phyloP scores from a whole-genome alignment of 768 basidiomycete genomes.

The Auricularia cornea region DNA sequence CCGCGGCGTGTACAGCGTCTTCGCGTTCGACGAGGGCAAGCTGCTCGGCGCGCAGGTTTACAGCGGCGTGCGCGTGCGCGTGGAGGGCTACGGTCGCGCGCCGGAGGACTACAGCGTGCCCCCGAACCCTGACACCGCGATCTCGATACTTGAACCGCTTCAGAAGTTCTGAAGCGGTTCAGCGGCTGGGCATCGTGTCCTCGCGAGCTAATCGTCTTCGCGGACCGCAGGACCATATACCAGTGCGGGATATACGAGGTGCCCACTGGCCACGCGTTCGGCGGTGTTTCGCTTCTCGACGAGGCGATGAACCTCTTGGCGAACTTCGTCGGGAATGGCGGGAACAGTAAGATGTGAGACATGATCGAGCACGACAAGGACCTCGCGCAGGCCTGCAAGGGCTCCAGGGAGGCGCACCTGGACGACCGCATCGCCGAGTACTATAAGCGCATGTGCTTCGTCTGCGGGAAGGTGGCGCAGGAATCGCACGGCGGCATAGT shows the following conservation, averaged over 20 bases:
- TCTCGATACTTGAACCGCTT: too few relatives aligned
- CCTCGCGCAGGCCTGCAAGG: background rate
- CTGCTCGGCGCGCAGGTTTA: slow-evolving; percentile 27
- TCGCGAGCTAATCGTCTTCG: slow-evolving; percentile 6
- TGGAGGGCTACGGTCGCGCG: slow-evolving; percentile 11
- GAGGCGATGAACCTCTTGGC: slow-evolving; percentile 32
- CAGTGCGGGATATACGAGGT: slow-evolving; percentile 11
- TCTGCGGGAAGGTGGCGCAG: too few relatives aligned
- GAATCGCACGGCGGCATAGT: too few relatives aligned
- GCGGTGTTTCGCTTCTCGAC: slow-evolving; percentile 19
- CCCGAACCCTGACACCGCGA: background rate
- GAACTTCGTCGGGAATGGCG: slow-evolving; percentile 31
- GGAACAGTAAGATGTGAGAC: slow-evolving; percentile 28
- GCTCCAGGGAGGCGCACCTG: too few relatives aligned
- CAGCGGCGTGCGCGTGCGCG: slow-evolving; percentile 16
- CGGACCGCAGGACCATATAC: slow-evolving; percentile 9
- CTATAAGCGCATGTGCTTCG: too few relatives aligned
- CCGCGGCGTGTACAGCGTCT: slow-evolving; percentile 22
- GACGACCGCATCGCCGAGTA: too few relatives aligned
- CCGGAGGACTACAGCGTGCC: background rate
- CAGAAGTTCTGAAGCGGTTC: slow-evolving; percentile 7
- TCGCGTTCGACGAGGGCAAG: slow-evolving; percentile 18
- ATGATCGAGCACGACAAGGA: slow-evolving; percentile 11
- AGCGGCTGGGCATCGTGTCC: slow-evolving; percentile 7
- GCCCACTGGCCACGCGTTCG: slow-evolving; percentile 6